phyloP scores from a whole-genome alignment of 1,139 yeast genomes.

The Taphrina deformans region DNA sequence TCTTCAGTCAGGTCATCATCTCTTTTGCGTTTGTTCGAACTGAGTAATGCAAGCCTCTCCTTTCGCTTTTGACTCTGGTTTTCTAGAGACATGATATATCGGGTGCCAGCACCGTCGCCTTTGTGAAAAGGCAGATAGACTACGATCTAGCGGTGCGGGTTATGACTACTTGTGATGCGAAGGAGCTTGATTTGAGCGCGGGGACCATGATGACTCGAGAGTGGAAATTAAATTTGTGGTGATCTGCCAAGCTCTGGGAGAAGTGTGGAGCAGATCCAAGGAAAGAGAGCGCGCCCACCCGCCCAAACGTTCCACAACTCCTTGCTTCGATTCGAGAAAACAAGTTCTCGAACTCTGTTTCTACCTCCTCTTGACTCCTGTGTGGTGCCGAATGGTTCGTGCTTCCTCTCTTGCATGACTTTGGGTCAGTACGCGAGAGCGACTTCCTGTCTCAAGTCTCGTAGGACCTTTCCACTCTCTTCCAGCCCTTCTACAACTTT shows the following conservation, averaged over 20 bases:
- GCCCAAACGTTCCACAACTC: constrained; percentile 1
- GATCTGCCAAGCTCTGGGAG: no score
- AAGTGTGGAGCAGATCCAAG: background rate
- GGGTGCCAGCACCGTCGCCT: no score
- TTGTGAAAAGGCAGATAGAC: no score
- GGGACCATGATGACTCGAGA: no score
- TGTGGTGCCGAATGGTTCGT: background rate
- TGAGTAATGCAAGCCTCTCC: constrained; percentile 24
- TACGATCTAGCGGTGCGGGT: no score
- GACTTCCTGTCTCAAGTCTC: background rate
- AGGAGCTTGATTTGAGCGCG: no score
- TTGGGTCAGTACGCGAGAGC: background rate
- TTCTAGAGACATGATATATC: constrained; percentile 29
- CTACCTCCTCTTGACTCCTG: background rate
- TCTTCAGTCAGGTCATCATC: constrained; percentile 1
- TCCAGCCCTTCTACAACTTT: background rate
- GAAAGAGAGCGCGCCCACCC: background rate
- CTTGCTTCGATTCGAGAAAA: background rate
- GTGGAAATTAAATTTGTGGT: background rate
- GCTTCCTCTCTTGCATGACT: background rate
- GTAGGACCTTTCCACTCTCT: background rate
- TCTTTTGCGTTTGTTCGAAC: constrained; percentile 21
- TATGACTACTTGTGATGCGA: no score
- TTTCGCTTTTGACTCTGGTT: constrained; percentile 26
- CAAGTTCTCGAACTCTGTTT: background rate